Base-by-base conservation (phyloP, 805 yeast species). In the Suhomyces sp. region DNA sequence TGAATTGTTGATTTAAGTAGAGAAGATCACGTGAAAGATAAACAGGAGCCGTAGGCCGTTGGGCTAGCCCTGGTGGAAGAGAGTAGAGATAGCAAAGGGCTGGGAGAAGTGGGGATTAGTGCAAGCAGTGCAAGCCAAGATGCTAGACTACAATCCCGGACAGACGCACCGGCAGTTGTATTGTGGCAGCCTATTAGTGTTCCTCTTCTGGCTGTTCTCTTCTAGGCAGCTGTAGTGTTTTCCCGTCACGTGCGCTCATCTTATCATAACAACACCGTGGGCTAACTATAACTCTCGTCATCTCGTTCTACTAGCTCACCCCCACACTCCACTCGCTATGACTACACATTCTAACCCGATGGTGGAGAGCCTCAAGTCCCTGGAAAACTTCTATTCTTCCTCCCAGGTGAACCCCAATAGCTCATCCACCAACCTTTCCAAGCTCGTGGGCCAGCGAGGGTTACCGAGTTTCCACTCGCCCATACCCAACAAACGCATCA, bases 331-430 rank as follows among this genome's bases (percentile, higher is more conserved):
- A 29, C 33, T 29, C 33, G 33, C 33, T 29, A 33, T n/a, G 17
- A 33, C 47, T 7, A 27, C 23, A 12, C 26, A 15, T 44, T 15
- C 46, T 15, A 42, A 42, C 46, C 46, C 29, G 29, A 17, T 24
- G 31, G 31, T 42, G 19, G 44, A 40, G 44, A 40, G 24, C 44
- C 44, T 40, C 44, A 17, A 22, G 44, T 33, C 36, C 17, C 36
- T 33, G 36, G 36, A 31, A 13, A 31, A n/a, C 9, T n/a, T 46
- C 8, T 46, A 29, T 33, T 36, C 55, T 17, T 48, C 56, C 19
- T 50, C 58, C 42, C 69, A 56, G 61, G 60, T 72, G 31, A 73
- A 74, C 60, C 77, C 77, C 9, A 74, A 74, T 55, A 55, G 54
- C 42, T 73, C 78, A 8, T 58, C 67, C 10, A 61, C 76, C 6